Conservation (phyloP, 768 basidiomycete species). For the Amanita rimosa region DNA sequence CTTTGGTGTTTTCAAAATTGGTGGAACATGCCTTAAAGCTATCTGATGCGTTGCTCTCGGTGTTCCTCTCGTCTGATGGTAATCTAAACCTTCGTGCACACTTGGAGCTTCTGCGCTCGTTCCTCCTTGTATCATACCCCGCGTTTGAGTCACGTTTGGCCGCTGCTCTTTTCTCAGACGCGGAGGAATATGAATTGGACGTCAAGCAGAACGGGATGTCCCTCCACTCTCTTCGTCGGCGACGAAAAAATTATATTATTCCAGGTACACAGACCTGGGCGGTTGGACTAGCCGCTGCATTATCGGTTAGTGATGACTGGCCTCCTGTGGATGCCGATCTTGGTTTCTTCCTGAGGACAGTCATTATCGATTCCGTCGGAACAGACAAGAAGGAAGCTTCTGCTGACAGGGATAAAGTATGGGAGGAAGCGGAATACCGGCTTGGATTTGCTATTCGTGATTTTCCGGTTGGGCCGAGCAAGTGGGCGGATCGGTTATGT, state of each 20-base stretch:
- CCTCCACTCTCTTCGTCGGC: slow-evolving; percentile 22
- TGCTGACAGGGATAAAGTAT: slow-evolving; percentile 17
- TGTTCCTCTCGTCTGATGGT: slow-evolving; percentile 53
- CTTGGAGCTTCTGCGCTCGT: slow-evolving; percentile 58
- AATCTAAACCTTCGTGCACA: slow-evolving; percentile 63
- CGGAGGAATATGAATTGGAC: slow-evolving; percentile 35
- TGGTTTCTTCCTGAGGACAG: slow-evolving; percentile 72
- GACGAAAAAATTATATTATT: slow-evolving; percentile 14
- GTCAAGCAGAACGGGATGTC: slow-evolving; percentile 22
- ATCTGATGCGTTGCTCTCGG: slow-evolving; percentile 51
- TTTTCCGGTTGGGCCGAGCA: slow-evolving; percentile 47
- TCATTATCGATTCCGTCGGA: slow-evolving; percentile 75
- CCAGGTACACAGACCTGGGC: slow-evolving; percentile 34
- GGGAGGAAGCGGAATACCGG: slow-evolving; percentile 60
- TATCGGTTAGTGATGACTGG: slow-evolving; percentile 73
- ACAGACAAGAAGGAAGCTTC: slow-evolving; percentile 13
- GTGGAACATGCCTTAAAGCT: slow-evolving; percentile 50
- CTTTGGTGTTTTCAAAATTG: slow-evolving; percentile 52
- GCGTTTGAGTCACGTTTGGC: slow-evolving; percentile 63
- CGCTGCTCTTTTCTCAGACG: slow-evolving; percentile 69
- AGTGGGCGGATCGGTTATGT: slow-evolving; percentile 80
- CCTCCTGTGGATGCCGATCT: slow-evolving; percentile 81
- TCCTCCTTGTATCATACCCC: slow-evolving; percentile 61
- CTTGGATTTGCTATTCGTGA: slow-evolving; percentile 81
- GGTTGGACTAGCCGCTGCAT: slow-evolving; percentile 60